Evolutionary conservation across 2,329 filamentous ascomycete genomes (phyloP).

Genomic region (Nectriaceae sp.): DNA sequence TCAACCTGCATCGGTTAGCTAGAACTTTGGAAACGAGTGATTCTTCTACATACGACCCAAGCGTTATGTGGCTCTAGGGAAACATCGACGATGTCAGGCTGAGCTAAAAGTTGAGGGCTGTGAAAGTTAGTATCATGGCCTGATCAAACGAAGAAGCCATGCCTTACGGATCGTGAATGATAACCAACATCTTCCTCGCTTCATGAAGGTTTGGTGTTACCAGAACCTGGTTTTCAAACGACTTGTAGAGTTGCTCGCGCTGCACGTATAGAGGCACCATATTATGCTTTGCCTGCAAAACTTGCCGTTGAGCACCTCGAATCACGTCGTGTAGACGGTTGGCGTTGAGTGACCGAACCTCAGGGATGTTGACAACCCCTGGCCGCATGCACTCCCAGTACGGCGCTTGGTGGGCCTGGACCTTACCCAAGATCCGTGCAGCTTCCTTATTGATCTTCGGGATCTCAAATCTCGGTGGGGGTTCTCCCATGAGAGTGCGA

Average conservation of each 20-base stretch:
- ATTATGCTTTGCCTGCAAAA: constrained; percentile 69
- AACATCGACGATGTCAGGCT: constrained; percentile 70
- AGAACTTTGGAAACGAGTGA: neutral
- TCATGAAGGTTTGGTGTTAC: constrained; percentile 72
- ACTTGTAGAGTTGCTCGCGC: constrained; percentile 69
- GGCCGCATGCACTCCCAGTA: constrained; percentile 91
- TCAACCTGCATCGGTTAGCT: constrained; percentile 64
- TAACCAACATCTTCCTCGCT: constrained; percentile 71
- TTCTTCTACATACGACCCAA: constrained; percentile 69
- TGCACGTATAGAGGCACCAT: constrained; percentile 84
- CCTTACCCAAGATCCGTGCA: constrained; percentile 56
- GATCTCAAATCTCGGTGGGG: constrained; percentile 65
- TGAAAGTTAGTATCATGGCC: constrained; percentile 13
- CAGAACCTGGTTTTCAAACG: constrained; percentile 84
- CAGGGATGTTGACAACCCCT: constrained; percentile 56
- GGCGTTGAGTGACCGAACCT: constrained; percentile 53
- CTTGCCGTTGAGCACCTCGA: constrained; percentile 72
- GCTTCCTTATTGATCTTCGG: constrained; percentile 61
- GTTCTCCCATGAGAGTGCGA: constrained; percentile 91
- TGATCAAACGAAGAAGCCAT: neutral
- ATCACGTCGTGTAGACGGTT: constrained; percentile 78
- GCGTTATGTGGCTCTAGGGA: constrained; percentile 80
- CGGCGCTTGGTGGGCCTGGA: constrained; percentile 61
- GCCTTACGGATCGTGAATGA: constrained; percentile 87
- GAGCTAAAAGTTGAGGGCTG: constrained; percentile 68